Evolutionary conservation across 2,329 filamentous ascomycete genomes (phyloP), one percentile per base, ranked within the genome.

Genomic region (Penicillium concentricum): DNA sequence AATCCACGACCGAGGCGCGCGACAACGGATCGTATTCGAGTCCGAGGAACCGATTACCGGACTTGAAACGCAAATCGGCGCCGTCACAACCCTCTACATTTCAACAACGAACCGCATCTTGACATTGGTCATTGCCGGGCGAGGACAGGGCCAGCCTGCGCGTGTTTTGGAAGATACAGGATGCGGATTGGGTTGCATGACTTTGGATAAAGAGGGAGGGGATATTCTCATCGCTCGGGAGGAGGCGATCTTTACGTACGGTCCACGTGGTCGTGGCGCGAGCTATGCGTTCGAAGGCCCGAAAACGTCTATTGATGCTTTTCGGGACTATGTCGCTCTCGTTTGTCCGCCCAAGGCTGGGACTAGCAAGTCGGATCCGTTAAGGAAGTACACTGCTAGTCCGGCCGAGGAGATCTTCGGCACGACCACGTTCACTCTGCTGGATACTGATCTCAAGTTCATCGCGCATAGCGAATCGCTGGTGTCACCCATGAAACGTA

Each of bases 1-100:
- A 47, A 90, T 99, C 66, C 92, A 99, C 72, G 94, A 99, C 72
- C 87, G 94, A 56, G 94, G 95, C 22, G 92, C 93, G 12, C 92
- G 91, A 71, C 94, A 99, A 73, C 86, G 94, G 51, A 94, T 93
- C 34, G 91, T 99, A 10, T 94, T 96, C 76, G 94, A 99, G 71
- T 96, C 92, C 0, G 92, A 97, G 67, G 94, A 99, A 72, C 95
- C 94, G 0, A 87, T 99, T 10, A 99, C 94, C 0, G 93, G 92
- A 2, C 87, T 99, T 15, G 89, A 94, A 69, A 88, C 96, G 59
- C 78, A 85, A 44, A 80, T 82, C 66, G 82, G 83, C 5, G 78
- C 78, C 45, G 80, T 81, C 41, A 94, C 90, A 2, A 93, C 89
- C 0, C 81, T 99, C 0, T 97, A 96, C 72, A 90, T 99, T 54